Percentiles rank a stretch among this genome's conserved stretches.
Conservation (phyloP, 129 eudicot species). For the Smallanthus sonchifolius region DNA sequence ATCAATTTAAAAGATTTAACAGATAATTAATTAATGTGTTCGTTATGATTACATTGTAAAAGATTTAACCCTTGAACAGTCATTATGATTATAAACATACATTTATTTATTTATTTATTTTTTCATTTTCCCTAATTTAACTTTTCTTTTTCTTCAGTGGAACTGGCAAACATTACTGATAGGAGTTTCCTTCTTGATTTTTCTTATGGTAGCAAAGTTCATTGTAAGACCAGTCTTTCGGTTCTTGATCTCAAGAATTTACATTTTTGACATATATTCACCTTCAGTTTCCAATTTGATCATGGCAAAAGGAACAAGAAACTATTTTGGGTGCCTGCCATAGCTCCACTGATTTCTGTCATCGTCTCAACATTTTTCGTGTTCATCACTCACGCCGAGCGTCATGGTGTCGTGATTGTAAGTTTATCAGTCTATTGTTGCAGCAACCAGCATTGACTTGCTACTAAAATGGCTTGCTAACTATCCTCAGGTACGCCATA, state of each 20-base stretch:
- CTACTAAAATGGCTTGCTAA: neutral
- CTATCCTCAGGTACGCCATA: conserved; percentile 45
- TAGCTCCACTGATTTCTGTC: conserved; percentile 76
- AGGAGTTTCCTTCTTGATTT: conserved; percentile 58
- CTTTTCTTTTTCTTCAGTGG: conserved; percentile 42
- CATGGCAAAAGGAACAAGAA: conserved; percentile 65
- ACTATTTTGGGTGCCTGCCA: conserved; percentile 71
- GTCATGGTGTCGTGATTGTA: conserved; percentile 58
- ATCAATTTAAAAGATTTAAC: neutral
- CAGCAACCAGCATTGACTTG: neutral
- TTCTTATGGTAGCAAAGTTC: conserved; percentile 59
- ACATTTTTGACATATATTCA: conserved; percentile 4
- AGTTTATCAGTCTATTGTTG: conserved; percentile 11
- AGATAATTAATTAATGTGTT: too few relatives aligned
- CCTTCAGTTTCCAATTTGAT: neutral
- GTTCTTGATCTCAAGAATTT: conserved; percentile 20
- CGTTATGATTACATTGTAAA: too few relatives aligned
- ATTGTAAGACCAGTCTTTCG: conserved; percentile 44
- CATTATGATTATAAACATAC: too few relatives aligned
- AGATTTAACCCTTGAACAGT: too few relatives aligned
- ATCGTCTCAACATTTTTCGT: conserved; percentile 63
- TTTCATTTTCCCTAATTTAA: neutral
- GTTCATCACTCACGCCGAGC: conserved; percentile 57
- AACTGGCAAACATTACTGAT: conserved; percentile 73
- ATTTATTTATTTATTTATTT: neutral